phyloP scores from a whole-genome alignment of 495 filamentous ascomycete species.

The Amorphotheca resinae region DNA sequence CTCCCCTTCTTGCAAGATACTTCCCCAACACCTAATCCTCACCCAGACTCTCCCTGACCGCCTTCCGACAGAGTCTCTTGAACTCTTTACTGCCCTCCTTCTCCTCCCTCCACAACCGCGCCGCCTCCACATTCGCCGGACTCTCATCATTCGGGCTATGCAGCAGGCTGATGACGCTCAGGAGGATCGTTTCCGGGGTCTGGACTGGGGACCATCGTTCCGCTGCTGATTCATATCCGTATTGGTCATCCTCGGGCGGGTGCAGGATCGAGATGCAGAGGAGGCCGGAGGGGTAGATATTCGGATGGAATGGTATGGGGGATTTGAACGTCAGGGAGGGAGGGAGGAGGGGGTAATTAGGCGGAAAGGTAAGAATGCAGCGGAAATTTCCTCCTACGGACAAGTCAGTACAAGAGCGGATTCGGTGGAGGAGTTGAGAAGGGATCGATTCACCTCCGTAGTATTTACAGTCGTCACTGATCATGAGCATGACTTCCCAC shows the following conservation, averaged over 20 bases:
- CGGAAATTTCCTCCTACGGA: conserved; percentile 74
- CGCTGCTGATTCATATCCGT: conserved; percentile 82
- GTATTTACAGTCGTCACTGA: conserved; percentile 87
- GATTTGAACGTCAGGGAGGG: conserved; percentile 85
- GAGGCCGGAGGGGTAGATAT: conserved; percentile 80
- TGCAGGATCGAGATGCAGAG: conserved; percentile 98
- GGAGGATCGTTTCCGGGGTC: conserved; percentile 85
- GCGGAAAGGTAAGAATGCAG: conserved; percentile 63
- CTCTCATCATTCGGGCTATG: conserved; percentile 90
- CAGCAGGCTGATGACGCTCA: conserved; percentile 89
- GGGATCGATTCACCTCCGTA: conserved; percentile 53
- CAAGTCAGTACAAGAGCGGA: conserved; percentile 33
- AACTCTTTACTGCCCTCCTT: conserved; percentile 51
- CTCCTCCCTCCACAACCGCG: conserved; percentile 75
- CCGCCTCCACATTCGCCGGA: conserved; percentile 90
- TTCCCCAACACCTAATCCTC: conserved; percentile 34
- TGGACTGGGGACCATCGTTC: conserved; percentile 98
- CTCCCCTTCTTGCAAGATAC: neutral
- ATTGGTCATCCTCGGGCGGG: conserved; percentile 90
- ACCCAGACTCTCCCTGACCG: conserved; percentile 74
- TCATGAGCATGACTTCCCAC: conserved; percentile 99
- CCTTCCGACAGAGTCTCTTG: conserved; percentile 58
- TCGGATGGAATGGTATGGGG: conserved; percentile 83
- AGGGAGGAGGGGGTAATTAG: conserved; percentile 77
- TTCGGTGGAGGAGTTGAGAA: conserved; percentile 18